These are phyloP conservation scores for Acacia confusa DNA, from an alignment of 306 rosid species.

Conservation along the genomic window DNA sequence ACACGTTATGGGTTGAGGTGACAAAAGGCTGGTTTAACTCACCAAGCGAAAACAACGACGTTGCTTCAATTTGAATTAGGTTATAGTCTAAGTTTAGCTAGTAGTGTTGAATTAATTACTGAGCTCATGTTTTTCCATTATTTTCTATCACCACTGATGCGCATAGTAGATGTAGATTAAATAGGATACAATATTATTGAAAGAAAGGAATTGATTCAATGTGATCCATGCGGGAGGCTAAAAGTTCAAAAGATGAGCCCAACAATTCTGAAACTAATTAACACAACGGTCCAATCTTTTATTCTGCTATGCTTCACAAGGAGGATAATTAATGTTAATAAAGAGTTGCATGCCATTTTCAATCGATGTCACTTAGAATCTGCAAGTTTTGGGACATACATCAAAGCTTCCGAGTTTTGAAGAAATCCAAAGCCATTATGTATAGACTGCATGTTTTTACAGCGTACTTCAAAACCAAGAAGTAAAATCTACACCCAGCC, in stretches of 20 bases:
- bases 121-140: neutral
- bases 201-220: conserved; percentile 11
- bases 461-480: neutral
- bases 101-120: neutral
- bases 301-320: neutral
- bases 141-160: neutral
- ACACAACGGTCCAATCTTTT: conserved; percentile 13
- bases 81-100: neutral
- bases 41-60: neutral
- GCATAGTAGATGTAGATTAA: neutral
- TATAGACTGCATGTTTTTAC: neutral
- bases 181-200: conserved; percentile 9
- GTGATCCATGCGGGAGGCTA: neutral
- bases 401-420: conserved; percentile 83
- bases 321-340: neutral
- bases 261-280: conserved; percentile 4
- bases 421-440: neutral
- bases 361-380: conserved; percentile 40
- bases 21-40: neutral
- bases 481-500: neutral
- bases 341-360: neutral
- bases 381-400: conserved; percentile 84
- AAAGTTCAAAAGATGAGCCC: conserved; percentile 10
- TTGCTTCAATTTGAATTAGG: neutral
- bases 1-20: neutral